Base-by-base conservation (phyloP, 2,329 filamentous ascomycete species). In the Hypoxylon sp. region DNA sequence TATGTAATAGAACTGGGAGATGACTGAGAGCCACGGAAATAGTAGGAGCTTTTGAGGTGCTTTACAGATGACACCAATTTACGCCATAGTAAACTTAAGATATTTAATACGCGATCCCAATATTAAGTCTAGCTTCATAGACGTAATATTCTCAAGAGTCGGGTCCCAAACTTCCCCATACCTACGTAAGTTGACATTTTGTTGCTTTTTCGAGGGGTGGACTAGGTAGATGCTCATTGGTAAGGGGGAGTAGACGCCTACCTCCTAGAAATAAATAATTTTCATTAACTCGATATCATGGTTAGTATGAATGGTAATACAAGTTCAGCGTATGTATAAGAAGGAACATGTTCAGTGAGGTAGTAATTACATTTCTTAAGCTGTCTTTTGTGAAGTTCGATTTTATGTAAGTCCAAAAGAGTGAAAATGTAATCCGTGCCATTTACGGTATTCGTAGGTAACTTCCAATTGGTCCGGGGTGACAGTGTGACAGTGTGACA, bases 381-480 rank as follows among this genome's bases (percentile, higher is more conserved):
- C 8, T 5, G 29, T 31, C 22, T 17, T 19, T 56, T 54, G 17
- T 48, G 33, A 55, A 42, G 17, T 44, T 48, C 26, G 29, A 52
- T 35, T 42, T 65, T 55, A 65, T 65, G 35, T 50, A 59, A 53
- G 48, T 24, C n/a, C 9, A 44, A 17, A 10, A 39, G 9, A 9
- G 13, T n/a, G 24, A 6, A 56, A 22, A 29, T 29, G 11, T 46
- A 14, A 17, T 61, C n/a, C 4, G 33, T 53, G 37, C 19, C 46
- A 39, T 17, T 17, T 37, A 26, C 37, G 46, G 13, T 46, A 60
- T 52, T 24, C 19, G 3, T n/a, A 53, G 56, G 29, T 31, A 31
- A 31, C 47, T 61, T 51, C 14, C 13, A 26, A 61, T 61, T 61
- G 57, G 57, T 47, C 29, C 29, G 29, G 26, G 29, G 29, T 31